A percentile compares a stretch with the other conserved stretches of the same genome.
These are phyloP conservation scores for Pythium myriotylum DNA, from an alignment of 352 stramenopile genomes.

Conservation along the genomic window DNA sequence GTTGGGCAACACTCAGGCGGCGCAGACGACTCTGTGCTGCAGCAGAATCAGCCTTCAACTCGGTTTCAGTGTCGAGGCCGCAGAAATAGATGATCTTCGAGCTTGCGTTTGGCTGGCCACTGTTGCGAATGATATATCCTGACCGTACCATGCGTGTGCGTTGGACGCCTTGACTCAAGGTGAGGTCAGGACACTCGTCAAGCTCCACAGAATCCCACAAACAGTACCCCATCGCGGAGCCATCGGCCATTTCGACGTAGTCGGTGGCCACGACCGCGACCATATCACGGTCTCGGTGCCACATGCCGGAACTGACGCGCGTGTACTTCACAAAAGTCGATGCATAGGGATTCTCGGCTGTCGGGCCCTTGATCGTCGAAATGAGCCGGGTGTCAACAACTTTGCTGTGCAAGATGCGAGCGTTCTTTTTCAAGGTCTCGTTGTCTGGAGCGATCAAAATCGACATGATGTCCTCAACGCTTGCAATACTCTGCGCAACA, in stretches of 20 bases:
- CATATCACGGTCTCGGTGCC: conserved; percentile 34
- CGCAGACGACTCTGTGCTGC: too few species aligned
- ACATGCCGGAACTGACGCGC: conserved; percentile 13
- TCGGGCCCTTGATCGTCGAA: too few species aligned
- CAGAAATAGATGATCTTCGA: conserved; percentile 26
- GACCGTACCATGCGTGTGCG: conserved; percentile 25
- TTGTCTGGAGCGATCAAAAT: too few species aligned
- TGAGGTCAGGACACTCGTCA: conserved; percentile 23
- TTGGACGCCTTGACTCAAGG: conserved; percentile 25
- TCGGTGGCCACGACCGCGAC: conserved; percentile 21
- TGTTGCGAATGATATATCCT: conserved; percentile 35
- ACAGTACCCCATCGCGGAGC: conserved; percentile 26
- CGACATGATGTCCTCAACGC: too few species aligned
- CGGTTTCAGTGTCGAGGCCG: too few species aligned
- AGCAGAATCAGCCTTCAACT: too few species aligned
- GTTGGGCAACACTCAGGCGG: too few species aligned
- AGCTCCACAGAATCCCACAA: conserved; percentile 29
- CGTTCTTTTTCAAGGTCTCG: too few species aligned
- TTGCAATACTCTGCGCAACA: too few species aligned
- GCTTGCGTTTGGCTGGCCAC: conserved; percentile 25
- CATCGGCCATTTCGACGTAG: conserved; percentile 14
- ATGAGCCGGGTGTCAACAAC: too few species aligned
- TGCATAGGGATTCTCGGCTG: conserved; percentile 33
- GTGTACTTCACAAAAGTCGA: conserved; percentile 50
- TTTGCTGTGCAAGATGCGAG: too few species aligned